Evolutionary conservation across 768 basidiomycete species (phyloP).

Genomic region (Lentinula boryana): DNA sequence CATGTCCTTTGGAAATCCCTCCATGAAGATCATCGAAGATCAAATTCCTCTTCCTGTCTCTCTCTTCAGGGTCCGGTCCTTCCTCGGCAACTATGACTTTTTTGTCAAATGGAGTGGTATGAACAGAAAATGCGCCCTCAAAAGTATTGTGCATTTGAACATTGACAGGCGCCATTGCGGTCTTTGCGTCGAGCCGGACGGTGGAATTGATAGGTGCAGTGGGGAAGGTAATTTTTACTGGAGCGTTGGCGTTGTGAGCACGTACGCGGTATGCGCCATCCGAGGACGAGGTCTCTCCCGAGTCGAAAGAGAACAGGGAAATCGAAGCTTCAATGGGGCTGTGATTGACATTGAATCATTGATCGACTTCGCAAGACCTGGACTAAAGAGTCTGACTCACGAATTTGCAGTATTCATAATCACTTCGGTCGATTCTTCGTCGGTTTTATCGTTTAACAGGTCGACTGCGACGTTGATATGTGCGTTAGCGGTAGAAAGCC

Average conservation of each 20-base stretch:
- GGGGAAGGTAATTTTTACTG: constrained; percentile 14
- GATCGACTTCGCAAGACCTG: neutral
- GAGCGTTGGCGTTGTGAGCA: constrained; percentile 18
- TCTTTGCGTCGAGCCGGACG: constrained; percentile 15
- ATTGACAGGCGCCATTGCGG: constrained; percentile 18
- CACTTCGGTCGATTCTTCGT: constrained; percentile 9
- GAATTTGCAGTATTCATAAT: constrained; percentile 17
- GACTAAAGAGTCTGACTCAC: constrained; percentile 8
- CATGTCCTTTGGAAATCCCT: neutral
- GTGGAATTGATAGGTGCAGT: constrained; percentile 21
- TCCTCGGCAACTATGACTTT: neutral
- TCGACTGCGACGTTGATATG: constrained; percentile 21
- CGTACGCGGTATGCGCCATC: constrained; percentile 23
- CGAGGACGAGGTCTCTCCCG: neutral
- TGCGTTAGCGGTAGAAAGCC: constrained; percentile 28
- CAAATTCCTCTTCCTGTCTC: constrained; percentile 3
- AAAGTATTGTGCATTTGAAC: constrained; percentile 21
- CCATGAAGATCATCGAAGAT: neutral
- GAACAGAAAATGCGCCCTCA: constrained; percentile 23
- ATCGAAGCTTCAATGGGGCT: constrained; percentile 6
- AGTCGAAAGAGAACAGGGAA: neutral
- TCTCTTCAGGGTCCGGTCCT: constrained; percentile 1
- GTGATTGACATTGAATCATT: neutral
- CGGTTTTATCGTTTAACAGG: constrained; percentile 14
- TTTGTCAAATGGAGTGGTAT: constrained; percentile 6